A percentile compares a stretch with the other conserved stretches of the same genome.
Evolutionary conservation across 208 protist genomes (phyloP).

Genomic region (Trypanosoma avium): DNA sequence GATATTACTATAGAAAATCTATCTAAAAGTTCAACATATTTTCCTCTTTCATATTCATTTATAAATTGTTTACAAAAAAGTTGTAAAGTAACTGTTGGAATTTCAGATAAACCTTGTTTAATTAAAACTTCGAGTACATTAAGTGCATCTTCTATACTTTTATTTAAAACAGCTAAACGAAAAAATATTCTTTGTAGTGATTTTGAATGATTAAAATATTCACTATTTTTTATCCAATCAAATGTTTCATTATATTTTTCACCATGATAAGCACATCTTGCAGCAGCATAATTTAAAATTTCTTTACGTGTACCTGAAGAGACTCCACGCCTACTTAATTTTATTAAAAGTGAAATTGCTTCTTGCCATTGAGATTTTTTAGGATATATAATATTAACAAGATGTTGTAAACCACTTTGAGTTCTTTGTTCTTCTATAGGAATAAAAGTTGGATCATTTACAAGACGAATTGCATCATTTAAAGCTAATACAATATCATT

Average conservation of each 20-base stretch:
- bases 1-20: constrained; percentile 21
- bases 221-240: constrained; percentile 21
- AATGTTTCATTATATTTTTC: constrained; percentile 17
- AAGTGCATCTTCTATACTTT: constrained; percentile 23
- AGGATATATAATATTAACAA: constrained; percentile 25
- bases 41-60: constrained; percentile 15
- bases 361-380: constrained; percentile 37
- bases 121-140: constrained; percentile 12
- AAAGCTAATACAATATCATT: constrained; percentile 8
- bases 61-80: constrained; percentile 28
- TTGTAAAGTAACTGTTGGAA: constrained; percentile 15
- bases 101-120: constrained; percentile 1
- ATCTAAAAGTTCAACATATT: constrained; percentile 19
- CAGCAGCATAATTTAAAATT: constrained; percentile 29
- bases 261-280: constrained; percentile 29
- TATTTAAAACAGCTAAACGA: constrained; percentile 20
- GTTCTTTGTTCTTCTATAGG: constrained; percentile 26
- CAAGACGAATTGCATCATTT: constrained; percentile 32
- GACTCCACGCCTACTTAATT: constrained; percentile 13
- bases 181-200: constrained; percentile 33
- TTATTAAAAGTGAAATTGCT: constrained; percentile 22
- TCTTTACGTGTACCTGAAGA: constrained; percentile 19
- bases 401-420: constrained; percentile 24
- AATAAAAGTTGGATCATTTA: constrained; percentile 37
- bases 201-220: constrained; percentile 9